phyloP scores from a whole-genome alignment of 2,329 filamentous ascomycete species.

The Penicillium sp. region DNA sequence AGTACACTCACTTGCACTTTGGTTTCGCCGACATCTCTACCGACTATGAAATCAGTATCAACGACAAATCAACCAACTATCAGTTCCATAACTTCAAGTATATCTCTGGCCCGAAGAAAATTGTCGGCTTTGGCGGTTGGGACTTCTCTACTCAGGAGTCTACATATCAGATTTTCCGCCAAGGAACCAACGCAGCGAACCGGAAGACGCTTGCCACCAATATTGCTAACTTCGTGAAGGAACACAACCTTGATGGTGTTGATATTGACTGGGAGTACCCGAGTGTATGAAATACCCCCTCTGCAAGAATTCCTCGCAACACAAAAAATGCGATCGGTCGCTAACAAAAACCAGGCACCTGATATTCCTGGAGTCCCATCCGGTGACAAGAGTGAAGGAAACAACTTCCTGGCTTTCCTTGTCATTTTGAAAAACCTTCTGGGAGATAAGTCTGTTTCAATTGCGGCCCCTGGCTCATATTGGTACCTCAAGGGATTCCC shows the following conservation, averaged over 20 bases:
- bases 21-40: conserved; percentile 35
- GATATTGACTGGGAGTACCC: conserved; percentile 46
- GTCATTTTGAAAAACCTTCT: conserved; percentile 19
- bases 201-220: conserved; percentile 39
- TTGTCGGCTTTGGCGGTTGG: conserved; percentile 52
- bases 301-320: neutral
- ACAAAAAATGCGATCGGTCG: neutral
- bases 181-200: conserved; percentile 39
- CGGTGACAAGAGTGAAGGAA: neutral
- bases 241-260: conserved; percentile 44
- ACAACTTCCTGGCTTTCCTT: conserved; percentile 35
- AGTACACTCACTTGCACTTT: conserved; percentile 37
- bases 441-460: conserved; percentile 24
- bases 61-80: neutral
- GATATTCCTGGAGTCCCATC: conserved; percentile 39
- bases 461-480: conserved; percentile 32
- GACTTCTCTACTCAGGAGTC: conserved; percentile 40
- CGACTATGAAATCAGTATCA: conserved; percentile 24
- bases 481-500: conserved; percentile 38
- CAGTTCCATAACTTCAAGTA: neutral
- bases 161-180: conserved; percentile 43
- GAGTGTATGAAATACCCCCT: neutral
- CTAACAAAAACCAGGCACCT: conserved; percentile 1
- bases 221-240: conserved; percentile 43
- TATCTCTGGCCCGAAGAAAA: conserved; percentile 30